Evolutionary conservation across 192 early-diverging fungal species (phyloP).

Genomic region (Coemansia sp.): DNA sequence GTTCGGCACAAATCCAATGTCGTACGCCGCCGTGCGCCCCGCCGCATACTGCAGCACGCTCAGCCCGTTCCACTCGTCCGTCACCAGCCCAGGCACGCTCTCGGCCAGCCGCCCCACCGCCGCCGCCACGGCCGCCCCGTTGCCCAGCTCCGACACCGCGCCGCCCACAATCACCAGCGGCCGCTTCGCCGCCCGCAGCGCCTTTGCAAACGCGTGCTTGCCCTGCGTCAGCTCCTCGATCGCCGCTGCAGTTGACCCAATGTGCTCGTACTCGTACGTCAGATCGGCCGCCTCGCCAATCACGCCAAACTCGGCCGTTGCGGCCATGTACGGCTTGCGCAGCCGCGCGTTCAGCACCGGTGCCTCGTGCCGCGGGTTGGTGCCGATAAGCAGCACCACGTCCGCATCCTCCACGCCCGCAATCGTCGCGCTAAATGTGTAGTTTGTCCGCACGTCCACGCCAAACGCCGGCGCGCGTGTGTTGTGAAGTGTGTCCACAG

Average conservation of each 20-base stretch:
- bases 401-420: constrained; percentile 93
- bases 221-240: constrained; percentile 72
- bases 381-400: constrained; percentile 84
- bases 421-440: constrained; percentile 80
- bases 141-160: constrained; percentile 67
- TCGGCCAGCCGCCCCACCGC: constrained; percentile 74
- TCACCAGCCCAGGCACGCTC: constrained; percentile 66
- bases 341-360: constrained; percentile 95
- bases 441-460: constrained; percentile 87
- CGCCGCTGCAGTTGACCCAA: constrained; percentile 63
- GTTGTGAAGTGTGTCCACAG: constrained; percentile 58
- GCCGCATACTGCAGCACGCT: constrained; percentile 89
- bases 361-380: constrained; percentile 96
- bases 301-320: constrained; percentile 74
- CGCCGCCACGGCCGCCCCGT: constrained; percentile 67
- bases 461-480: constrained; percentile 51
- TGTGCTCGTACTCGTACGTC: constrained; percentile 89
- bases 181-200: constrained; percentile 79
- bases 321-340: constrained; percentile 89
- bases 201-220: constrained; percentile 68
- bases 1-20: constrained; percentile 82
- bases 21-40: constrained; percentile 82
- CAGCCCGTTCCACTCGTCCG: constrained; percentile 84
- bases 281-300: constrained; percentile 76
- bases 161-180: constrained; percentile 91